Percentiles rank a stretch among this genome's conserved stretches.
Evolutionary conservation across 2,329 filamentous ascomycete species (phyloP).

Genomic region (Verticillium zaregamsianum): DNA sequence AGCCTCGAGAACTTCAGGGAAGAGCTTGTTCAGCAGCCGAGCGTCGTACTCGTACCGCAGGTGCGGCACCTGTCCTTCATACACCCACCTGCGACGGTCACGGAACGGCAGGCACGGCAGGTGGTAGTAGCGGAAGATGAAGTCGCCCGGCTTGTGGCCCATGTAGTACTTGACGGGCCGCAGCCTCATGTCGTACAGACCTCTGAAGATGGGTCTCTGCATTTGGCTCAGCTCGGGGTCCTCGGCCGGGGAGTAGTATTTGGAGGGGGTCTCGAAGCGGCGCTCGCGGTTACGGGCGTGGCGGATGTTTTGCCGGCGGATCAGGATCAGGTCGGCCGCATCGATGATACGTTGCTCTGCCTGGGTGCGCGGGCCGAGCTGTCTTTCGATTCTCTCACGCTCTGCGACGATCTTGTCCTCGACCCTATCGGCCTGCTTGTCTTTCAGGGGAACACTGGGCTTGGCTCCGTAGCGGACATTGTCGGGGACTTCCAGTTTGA

Average conservation of each 20-base stretch:
- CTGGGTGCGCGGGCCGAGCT: neutral
- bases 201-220: neutral
- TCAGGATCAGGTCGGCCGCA: neutral
- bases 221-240: neutral
- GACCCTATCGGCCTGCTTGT: neutral
- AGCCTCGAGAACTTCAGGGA: conserved; percentile 7
- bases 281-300: neutral
- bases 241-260: neutral
- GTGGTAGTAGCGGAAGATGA: conserved; percentile 19
- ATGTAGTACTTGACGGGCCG: conserved; percentile 15
- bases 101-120: neutral
- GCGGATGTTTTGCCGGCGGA: neutral
- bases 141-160: conserved; percentile 17
- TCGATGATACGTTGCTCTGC: neutral
- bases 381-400: neutral
- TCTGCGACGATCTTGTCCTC: neutral
- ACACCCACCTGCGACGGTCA: neutral
- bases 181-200: neutral
- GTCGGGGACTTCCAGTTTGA: neutral
- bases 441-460: neutral
- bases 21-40: conserved; percentile 9
- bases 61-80: neutral
- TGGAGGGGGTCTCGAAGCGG: neutral
- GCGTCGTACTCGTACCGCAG: conserved; percentile 9
- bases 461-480: neutral